Base-by-base conservation (phyloP, 1,139 yeast genomes). In the Pneumocystis wakefieldiae region DNA sequence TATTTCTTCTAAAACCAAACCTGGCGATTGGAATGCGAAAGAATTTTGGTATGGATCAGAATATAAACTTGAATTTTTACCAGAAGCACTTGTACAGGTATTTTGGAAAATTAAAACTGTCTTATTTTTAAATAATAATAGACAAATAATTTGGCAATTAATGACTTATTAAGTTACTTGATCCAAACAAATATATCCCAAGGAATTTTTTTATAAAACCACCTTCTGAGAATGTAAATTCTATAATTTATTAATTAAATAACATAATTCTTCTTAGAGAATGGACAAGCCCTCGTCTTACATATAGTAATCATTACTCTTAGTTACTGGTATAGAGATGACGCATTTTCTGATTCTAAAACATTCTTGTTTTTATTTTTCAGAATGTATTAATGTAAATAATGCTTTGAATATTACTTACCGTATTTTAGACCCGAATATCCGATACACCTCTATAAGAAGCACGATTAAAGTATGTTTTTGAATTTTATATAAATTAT, bases 31-130 rank as follows among this genome's bases (percentile, higher is more conserved):
- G 63, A 74, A 77, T 61, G 67, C 74, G 28, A 77, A 70, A 17
- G 98, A 92, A 73, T 78, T 82, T 70, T 91, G 96, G 96, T 92
- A 92, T 71, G 96, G 95, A 4, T 89, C 97, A 0, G 86, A 86
- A 68, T 87, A 89, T 71, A 75, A 81, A 2, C 74, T 80, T 59
- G 78, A 76, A 24, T 75, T 14, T 17, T 41, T 48, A 10, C 15
- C 55, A 12, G 4, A 8, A 48, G 24, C 12, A 5, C 32, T 48
- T 48, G 28, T 3, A 48, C 32, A 24, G 55, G 55, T 48, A 48
- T 48, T 24, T 3, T 10, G 17, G 14, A 7, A 24, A 48, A 24
- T 7, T 10, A n/a, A 10, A 77, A 17, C 72, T 88, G 32, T 76
- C 82, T 1, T 57, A 68, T 0, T 74, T 74, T 0, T 74, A 4